Evolutionary conservation across 768 basidiomycete genomes (phyloP), one percentile per base, ranked within the genome.

Genomic region (Hericium rajendrae): DNA sequence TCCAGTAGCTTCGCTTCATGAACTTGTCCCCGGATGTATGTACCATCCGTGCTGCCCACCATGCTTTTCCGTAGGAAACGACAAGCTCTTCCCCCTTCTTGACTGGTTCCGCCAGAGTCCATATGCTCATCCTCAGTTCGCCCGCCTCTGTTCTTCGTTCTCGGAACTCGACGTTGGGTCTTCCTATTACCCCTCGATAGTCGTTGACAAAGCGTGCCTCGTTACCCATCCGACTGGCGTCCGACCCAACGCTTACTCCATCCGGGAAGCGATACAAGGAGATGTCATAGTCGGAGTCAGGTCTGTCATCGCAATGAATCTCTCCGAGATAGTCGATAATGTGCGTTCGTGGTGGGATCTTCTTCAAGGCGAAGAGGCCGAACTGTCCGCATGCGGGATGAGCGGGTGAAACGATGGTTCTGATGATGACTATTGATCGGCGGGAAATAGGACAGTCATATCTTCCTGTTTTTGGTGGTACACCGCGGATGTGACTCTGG

Each of bases 121-220:
- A 87, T 37, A 97, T 77, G 59, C 84, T 77, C 80, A 97, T 94
- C 52, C 82, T 73, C 60, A 88, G 69, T 68, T 87, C 88, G 16
- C 87, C 91, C 38, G 61, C 64, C 18, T 58, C 61, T 10, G 74
- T 76, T 58, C 80, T 72, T 39, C 71, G 70, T 43, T 91, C 88
- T 52, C 75, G 72, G 63, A 92, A 92, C 28, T 79, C 62, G 0
- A 83, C 86, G 62, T 93, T 93, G 4, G 90, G 83, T 66, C 74
- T 84, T 22, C 69, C 68, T 51, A 67, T 72, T n/a, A 93, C 75
- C 2, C 91, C 90, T 56, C 94, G 79, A 70, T 86, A 97, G 73
- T 95, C 94, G 64, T 97, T 97, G 58, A 91, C 76, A 67, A 95
- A 94, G 65, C 94, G 76, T 1, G 86, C 86, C 69, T 93, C 90